These are phyloP conservation scores for Serendipita sp. DNA, from an alignment of 768 basidiomycete species.

Conservation along the genomic window DNA sequence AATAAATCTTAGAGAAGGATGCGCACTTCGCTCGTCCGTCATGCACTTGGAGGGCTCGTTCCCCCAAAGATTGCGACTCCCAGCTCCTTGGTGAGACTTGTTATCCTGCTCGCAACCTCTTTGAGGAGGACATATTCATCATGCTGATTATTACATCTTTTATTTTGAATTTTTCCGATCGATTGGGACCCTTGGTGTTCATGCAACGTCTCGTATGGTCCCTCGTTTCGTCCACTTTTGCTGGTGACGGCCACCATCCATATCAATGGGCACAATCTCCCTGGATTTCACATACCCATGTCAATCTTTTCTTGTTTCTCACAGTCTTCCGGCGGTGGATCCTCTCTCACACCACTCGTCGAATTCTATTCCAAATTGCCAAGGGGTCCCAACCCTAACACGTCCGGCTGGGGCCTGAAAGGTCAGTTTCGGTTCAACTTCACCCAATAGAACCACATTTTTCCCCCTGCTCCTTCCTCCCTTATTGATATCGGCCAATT, in stretches of 20 bases:
- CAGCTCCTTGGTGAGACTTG: constrained; percentile 53
- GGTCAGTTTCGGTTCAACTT: constrained; percentile 16
- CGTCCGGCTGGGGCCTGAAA: constrained; percentile 49
- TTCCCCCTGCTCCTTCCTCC: neutral
- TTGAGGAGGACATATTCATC: neutral
- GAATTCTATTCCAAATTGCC: constrained; percentile 95
- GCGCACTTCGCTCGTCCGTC: constrained; percentile 72
- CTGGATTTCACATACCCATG: neutral
- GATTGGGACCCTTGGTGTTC: neutral
- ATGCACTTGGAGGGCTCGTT: constrained; percentile 68
- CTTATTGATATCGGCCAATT: neutral
- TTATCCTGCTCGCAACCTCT: neutral
- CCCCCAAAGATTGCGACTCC: constrained; percentile 95
- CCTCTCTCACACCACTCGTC: constrained; percentile 68
- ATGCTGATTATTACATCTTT: constrained; percentile 5
- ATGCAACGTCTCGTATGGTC: neutral
- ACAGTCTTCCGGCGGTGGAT: constrained; percentile 62
- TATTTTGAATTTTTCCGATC: constrained; percentile 10
- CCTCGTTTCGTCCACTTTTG: neutral
- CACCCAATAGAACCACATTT: neutral
- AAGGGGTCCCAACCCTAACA: constrained; percentile 58
- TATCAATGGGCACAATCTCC: neutral
- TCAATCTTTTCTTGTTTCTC: neutral
- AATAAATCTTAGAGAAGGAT: constrained; percentile 23
- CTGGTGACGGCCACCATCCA: neutral